phyloP scores from a whole-genome alignment of 192 early-diverging fungal genomes.

The Podila epicladia region DNA sequence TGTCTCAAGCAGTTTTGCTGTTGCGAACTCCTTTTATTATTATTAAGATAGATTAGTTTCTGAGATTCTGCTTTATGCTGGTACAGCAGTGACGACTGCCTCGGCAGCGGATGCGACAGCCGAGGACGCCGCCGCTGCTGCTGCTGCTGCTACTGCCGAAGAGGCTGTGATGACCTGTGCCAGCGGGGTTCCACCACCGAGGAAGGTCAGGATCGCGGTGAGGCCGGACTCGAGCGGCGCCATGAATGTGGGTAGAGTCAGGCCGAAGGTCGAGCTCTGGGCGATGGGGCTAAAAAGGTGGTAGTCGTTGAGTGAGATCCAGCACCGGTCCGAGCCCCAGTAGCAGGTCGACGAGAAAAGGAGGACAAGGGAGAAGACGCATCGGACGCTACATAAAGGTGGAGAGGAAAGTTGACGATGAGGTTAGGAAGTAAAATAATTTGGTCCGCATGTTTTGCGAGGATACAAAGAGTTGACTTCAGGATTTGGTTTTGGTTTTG shows the following conservation, averaged over 20 bases:
- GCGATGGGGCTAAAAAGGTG: slow-evolving; percentile 37
- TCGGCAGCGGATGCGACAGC: not conserved
- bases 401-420: not conserved
- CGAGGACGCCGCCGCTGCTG: not conserved
- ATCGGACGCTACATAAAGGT: slow-evolving; percentile 55
- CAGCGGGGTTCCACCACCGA: slow-evolving; percentile 33
- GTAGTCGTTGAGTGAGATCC: slow-evolving; percentile 60
- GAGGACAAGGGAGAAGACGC: slow-evolving; percentile 63
- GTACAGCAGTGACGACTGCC: too few species aligned
- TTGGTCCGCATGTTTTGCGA: not conserved
- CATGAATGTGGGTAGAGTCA: slow-evolving; percentile 29
- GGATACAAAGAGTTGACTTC: not conserved
- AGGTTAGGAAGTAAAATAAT: not conserved
- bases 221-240: slow-evolving; percentile 16
- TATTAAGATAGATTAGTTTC: too few species aligned
- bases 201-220: slow-evolving; percentile 9
- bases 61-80: too few species aligned
- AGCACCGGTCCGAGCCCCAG: slow-evolving; percentile 70
- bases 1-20: too few species aligned
- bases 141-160: not conserved
- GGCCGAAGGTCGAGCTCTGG: slow-evolving; percentile 34
- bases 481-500: not conserved
- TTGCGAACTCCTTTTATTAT: too few species aligned
- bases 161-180: slow-evolving; percentile 18
- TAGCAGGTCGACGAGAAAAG: slow-evolving; percentile 69